A percentile compares a stretch with the other conserved stretches of the same genome.
Conservation (phyloP, 164 flowering plant species). For the Nymphaea thermarum region DNA sequence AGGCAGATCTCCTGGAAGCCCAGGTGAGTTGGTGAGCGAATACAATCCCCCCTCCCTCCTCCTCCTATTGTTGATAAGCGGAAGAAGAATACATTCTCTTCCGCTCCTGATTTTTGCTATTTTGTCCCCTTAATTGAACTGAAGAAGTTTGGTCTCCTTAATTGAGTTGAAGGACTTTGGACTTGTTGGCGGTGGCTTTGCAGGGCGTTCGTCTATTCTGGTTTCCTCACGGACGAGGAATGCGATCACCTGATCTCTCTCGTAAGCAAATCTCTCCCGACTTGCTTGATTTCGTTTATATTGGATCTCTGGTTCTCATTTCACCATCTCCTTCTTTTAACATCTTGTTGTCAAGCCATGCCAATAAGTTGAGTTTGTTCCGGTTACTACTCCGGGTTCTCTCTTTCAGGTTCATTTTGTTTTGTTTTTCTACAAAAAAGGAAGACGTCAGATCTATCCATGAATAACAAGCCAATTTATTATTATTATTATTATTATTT, state of each 20-base stretch:
- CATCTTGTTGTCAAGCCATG: too few relatives aligned
- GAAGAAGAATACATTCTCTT: not conserved
- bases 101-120: not conserved
- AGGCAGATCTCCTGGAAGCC: slow-evolving; percentile 85
- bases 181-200: not conserved
- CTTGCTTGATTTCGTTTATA: not conserved
- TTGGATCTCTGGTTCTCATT: not conserved
- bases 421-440: not conserved
- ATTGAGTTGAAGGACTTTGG: not conserved
- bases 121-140: not conserved
- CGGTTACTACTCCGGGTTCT: too few relatives aligned
- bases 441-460: too few relatives aligned
- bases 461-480: too few relatives aligned
- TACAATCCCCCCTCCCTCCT: not conserved
- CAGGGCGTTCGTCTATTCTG: slow-evolving; percentile 93
- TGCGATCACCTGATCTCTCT: slow-evolving; percentile 86
- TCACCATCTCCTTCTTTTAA: not conserved
- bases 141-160: slow-evolving; percentile 2
- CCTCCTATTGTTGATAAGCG: not conserved
- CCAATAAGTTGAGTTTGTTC: too few relatives aligned
- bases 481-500: too few relatives aligned
- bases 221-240: slow-evolving; percentile 75
- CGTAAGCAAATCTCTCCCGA: slow-evolving; percentile 27
- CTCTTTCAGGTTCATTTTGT: too few relatives aligned
- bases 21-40: slow-evolving; percentile 28